phyloP scores from a whole-genome alignment of 805 yeast species.

The Blastobotrys mokoenaii region DNA sequence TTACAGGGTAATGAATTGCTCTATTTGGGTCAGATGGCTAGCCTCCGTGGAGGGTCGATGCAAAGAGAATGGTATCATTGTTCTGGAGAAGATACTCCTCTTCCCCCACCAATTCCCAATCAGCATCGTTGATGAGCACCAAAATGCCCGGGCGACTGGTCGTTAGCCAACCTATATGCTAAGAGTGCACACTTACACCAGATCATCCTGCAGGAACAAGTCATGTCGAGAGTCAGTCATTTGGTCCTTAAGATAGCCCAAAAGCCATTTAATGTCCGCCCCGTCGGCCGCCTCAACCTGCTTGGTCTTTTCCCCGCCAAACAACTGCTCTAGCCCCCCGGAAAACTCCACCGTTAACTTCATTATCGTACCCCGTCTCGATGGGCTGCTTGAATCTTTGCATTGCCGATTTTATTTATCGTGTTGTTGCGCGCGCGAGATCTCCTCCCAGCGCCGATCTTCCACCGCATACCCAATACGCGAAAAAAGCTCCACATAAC shows the following conservation, averaged over 20 bases:
- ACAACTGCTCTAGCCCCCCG: constrained; percentile 83
- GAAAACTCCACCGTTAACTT: constrained; percentile 27
- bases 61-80: constrained; percentile 75
- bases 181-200: constrained; percentile 33
- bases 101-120: constrained; percentile 93
- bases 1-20: too few relatives aligned
- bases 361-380: too few relatives aligned
- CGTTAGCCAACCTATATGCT: background rate
- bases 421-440: too few relatives aligned
- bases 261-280: constrained; percentile 41
- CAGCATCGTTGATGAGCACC: constrained; percentile 86
- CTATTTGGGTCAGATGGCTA: too few relatives aligned
- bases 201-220: constrained; percentile 73
- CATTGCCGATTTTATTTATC: too few relatives aligned
- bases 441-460: too few relatives aligned
- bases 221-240: constrained; percentile 54
- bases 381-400: too few relatives aligned
- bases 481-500: too few relatives aligned
- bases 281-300: constrained; percentile 38
- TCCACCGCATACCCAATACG: too few relatives aligned
- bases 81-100: constrained; percentile 69
- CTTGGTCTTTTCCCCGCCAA: constrained; percentile 49
- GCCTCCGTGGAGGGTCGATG: constrained; percentile 94
- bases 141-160: constrained; percentile 73
- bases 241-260: constrained; percentile 43